Conservation (phyloP, 495 filamentous ascomycete genomes). For the Hypomontagnella submonticulosa region DNA sequence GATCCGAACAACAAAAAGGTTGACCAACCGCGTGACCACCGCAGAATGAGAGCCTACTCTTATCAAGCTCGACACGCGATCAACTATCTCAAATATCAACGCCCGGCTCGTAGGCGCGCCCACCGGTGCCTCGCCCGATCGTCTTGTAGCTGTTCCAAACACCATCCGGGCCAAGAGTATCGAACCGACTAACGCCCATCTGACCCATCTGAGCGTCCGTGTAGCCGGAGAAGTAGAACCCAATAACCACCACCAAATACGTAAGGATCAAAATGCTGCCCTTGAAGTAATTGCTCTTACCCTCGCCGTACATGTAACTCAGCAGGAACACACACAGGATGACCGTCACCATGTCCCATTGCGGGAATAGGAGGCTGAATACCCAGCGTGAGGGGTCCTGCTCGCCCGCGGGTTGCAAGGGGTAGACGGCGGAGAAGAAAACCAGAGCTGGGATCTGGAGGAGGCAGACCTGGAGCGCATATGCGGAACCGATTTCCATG, state of each 20-base stretch:
- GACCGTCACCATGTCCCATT: conserved; percentile 99
- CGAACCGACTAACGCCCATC: conserved; percentile 74
- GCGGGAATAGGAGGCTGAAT: conserved; percentile 95
- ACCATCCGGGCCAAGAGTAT: conserved; percentile 68
- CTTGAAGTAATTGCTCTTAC: conserved; percentile 94
- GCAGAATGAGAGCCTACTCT: conserved; percentile 7
- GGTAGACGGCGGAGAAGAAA: conserved; percentile 78
- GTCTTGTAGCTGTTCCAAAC: conserved; percentile 64
- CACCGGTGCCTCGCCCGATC: conserved; percentile 55
- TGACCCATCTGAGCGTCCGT: conserved; percentile 62
- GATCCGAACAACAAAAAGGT: no score
- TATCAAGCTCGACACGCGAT: neutral
- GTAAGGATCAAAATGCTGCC: conserved; percentile 93
- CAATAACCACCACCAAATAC: conserved; percentile 91
- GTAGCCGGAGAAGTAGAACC: conserved; percentile 88
- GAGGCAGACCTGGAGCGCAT: conserved; percentile 97
- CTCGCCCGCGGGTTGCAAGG: conserved; percentile 45
- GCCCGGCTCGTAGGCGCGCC: conserved; percentile 40
- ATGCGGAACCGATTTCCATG: conserved; percentile 99
- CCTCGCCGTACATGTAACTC: conserved; percentile 97
- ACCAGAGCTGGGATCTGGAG: conserved; percentile 95
- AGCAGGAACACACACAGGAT: conserved; percentile 97
- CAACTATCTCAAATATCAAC: conserved; percentile 35
- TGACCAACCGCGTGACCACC: neutral
- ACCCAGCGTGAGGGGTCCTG: conserved; percentile 76